Evolutionary conservation across 192 early-diverging fungal genomes (phyloP), one percentile per base, ranked within the genome.

Genomic region (Gryganskiella cystojenkinii): DNA sequence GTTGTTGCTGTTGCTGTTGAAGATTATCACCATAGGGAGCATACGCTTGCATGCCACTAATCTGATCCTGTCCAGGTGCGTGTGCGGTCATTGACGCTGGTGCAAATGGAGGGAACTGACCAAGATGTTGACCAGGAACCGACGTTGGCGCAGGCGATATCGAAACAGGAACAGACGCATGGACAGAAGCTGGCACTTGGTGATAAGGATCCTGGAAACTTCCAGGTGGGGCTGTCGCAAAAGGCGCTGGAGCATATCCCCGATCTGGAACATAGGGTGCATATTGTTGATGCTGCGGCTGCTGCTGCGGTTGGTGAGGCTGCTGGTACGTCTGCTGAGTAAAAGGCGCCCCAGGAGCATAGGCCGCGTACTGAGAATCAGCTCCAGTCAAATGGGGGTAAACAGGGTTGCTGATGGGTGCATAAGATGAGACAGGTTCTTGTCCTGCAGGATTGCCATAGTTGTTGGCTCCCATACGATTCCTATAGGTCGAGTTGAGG

Each of bases 401-500:
- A 14, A 67, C 70, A 65, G 82, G 67, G 61, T 74, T n/a, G 64
- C 30, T 5, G 64, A 79, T 17, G 43, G 28, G 56, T 64, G 67
- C 31, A 46, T 64, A 67, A 45, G 56, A 43, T 34, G 53, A 27
- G 15, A 10, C 11, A 20, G 57, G 7, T 24, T 7, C 31, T 24
- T 60, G 65, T 81, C 44, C 83, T 47, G 67, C 80, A 20, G 67
- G 58, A 31, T 59, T 56, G 45, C 54, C 53, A 28, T 72, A 80
- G 30, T 15, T 61, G 58, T 67, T 62, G 57, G 63, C 54, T 33
- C 52, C 56, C 50, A 73, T 65, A 24, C 71, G 44, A 15, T 51
- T 61, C 25, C 61, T 45, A 52, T 76, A 83, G 11, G 81, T 61
- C 27, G 49, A 60, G 4, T 80, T 81, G 57, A 93, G 80, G 30